Evolutionary conservation across 75 land plant genomes (phyloP).

Genomic region (Adiantum capillusveneris): DNA sequence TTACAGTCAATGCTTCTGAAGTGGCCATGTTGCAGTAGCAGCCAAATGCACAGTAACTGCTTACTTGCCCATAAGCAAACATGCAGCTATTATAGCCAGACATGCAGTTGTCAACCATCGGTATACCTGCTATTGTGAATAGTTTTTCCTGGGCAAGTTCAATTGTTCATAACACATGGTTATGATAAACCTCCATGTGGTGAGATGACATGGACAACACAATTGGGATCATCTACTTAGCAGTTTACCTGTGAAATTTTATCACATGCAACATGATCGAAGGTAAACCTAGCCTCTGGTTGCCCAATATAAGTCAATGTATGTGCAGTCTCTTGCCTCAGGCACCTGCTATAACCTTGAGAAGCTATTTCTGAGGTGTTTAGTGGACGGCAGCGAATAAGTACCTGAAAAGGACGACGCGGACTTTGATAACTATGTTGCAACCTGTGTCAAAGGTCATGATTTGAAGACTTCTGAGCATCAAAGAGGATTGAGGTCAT

Average conservation of each 20-base stretch:
- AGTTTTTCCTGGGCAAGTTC: slow-evolving; percentile 59
- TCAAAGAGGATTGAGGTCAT: neutral
- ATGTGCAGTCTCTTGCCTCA: slow-evolving; percentile 84
- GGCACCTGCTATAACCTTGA: slow-evolving; percentile 62
- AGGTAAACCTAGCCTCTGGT: slow-evolving; percentile 80
- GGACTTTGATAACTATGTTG: neutral
- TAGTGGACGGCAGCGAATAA: slow-evolving; percentile 78
- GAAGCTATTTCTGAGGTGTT: slow-evolving; percentile 44
- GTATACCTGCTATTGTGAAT: slow-evolving; percentile 79
- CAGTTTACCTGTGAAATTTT: slow-evolving; percentile 59
- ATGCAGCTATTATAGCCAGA: slow-evolving; percentile 97
- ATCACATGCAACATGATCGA: slow-evolving; percentile 97
- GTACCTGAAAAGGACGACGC: slow-evolving; percentile 39
- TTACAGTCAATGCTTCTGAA: neutral
- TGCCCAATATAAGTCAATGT: slow-evolving; percentile 78
- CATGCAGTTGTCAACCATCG: slow-evolving; percentile 97
- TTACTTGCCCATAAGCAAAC: slow-evolving; percentile 99
- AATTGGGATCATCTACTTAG: neutral
- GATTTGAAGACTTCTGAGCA: neutral
- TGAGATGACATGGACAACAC: neutral
- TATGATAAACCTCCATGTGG: neutral
- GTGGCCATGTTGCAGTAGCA: neutral
- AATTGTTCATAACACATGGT: neutral
- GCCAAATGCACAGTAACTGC: neutral
- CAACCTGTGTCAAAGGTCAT: neutral